Percentiles rank a stretch among this genome's conserved stretches.
Evolutionary conservation across 75 land plant genomes (phyloP).

Genomic region (Ceratopteris richardii): DNA sequence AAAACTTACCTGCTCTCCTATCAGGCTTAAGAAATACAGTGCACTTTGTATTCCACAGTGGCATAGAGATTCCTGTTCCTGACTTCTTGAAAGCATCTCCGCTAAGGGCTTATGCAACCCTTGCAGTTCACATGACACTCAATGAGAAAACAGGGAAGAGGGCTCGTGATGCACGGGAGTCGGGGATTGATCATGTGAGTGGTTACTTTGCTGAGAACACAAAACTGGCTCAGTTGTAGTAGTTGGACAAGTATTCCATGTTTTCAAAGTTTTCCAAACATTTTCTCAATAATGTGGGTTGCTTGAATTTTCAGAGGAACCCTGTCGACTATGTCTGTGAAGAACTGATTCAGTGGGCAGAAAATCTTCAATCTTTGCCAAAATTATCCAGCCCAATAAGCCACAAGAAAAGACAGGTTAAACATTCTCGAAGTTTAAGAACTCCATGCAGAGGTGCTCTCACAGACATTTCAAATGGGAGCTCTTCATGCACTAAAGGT

Average conservation of each 20-base stretch:
- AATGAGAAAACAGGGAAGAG: slow-evolving; percentile 6
- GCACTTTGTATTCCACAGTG: slow-evolving; percentile 2
- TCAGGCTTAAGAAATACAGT: slow-evolving; percentile 38
- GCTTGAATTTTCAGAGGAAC: background rate
- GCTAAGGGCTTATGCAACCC: slow-evolving; percentile 40
- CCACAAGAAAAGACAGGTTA: background rate
- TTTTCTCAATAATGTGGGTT: too few species aligned
- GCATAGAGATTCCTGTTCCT: slow-evolving; percentile 9
- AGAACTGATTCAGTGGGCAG: slow-evolving; percentile 16
- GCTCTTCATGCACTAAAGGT: background rate
- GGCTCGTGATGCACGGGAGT: background rate
- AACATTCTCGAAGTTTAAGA: background rate
- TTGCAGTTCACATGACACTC: slow-evolving; percentile 37
- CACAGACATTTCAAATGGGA: slow-evolving; percentile 11
- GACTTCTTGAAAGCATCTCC: slow-evolving; percentile 35
- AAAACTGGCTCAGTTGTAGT: background rate
- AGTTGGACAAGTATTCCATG: background rate
- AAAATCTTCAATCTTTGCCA: background rate
- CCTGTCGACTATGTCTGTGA: background rate
- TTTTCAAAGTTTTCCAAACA: background rate
- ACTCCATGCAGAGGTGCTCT: slow-evolving; percentile 8
- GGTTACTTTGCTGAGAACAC: background rate
- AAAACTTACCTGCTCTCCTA: slow-evolving; percentile 18
- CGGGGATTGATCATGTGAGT: background rate
- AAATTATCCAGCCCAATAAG: slow-evolving; percentile 11